Evolutionary conservation across 176 grass and related monocot species (phyloP).

Genomic region (Alopecurus myosuroides): DNA sequence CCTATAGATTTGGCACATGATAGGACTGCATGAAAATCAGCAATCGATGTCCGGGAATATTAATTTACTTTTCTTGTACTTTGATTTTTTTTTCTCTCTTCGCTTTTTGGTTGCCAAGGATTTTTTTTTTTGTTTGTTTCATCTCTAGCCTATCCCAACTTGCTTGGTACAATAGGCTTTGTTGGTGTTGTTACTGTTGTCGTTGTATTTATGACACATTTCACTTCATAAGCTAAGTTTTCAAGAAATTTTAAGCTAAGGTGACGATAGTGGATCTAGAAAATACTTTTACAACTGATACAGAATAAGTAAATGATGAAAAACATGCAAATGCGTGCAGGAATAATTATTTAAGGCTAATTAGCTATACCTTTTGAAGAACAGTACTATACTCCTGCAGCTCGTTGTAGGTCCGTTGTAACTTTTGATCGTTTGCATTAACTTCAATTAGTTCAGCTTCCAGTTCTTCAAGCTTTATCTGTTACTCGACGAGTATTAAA

Average conservation of each 20-base stretch:
- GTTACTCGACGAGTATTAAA: conserved; percentile 25
- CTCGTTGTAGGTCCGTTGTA: conserved; percentile 76
- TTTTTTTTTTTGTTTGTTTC: too few relatives aligned
- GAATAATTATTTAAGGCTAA: conserved; percentile 1
- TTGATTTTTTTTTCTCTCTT: too few relatives aligned
- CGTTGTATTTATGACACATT: neutral
- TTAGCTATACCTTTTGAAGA: conserved; percentile 73
- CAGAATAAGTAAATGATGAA: neutral
- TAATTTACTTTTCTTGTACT: too few relatives aligned
- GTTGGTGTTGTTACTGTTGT: too few relatives aligned
- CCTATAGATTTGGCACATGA: too few relatives aligned
- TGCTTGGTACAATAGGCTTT: too few relatives aligned
- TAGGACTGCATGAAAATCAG: too few relatives aligned
- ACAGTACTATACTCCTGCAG: conserved; percentile 77
- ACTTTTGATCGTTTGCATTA: conserved; percentile 92
- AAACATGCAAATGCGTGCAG: conserved; percentile 13
- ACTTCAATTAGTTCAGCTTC: conserved; percentile 95
- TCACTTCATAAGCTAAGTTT: neutral
- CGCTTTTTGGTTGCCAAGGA: too few relatives aligned
- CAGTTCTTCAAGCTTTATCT: conserved; percentile 86
- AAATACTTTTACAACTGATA: conserved; percentile 6
- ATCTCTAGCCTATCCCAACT: too few relatives aligned
- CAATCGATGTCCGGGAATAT: too few relatives aligned
- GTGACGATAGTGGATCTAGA: neutral
- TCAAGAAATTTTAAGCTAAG: neutral